Conservation (phyloP, 1,284 basidiomycete species). For the Tranzscheliella williamsii region DNA sequence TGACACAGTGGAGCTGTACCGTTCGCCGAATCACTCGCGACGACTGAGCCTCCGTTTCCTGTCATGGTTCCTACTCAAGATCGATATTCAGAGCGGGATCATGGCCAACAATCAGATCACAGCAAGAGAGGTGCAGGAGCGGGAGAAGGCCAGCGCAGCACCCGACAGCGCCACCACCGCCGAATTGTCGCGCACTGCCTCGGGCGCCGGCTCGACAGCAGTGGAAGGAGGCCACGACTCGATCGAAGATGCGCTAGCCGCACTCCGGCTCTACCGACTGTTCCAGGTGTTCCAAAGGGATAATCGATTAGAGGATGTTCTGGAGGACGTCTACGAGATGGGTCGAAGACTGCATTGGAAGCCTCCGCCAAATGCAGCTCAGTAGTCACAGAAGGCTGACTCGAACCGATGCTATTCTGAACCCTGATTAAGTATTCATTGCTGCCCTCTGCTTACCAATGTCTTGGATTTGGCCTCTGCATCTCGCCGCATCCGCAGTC, state of each 20-base stretch:
- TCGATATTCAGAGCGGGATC: constrained; percentile 83
- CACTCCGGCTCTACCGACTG: constrained; percentile 81
- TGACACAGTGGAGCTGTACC: constrained; percentile 95
- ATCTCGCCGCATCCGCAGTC: too few relatives aligned
- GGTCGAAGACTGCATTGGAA: constrained; percentile 61
- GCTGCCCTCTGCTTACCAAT: not conserved
- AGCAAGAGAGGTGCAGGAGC: constrained; percentile 1
- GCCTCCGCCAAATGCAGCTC: constrained; percentile 29
- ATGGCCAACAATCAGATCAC: constrained; percentile 32
- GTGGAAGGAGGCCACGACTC: constrained; percentile 75
- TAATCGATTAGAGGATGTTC: constrained; percentile 79
- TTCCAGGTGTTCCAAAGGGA: constrained; percentile 78
- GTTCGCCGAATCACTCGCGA: constrained; percentile 76
- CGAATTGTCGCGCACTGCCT: constrained; percentile 2
- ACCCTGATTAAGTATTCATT: too few relatives aligned
- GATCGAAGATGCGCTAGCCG: constrained; percentile 85
- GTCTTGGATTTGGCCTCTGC: too few relatives aligned
- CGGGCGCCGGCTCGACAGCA: constrained; percentile 16
- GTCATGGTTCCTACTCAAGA: constrained; percentile 85
- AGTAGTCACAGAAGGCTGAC: not conserved
- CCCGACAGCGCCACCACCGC: not conserved
- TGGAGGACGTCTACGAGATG: constrained; percentile 72
- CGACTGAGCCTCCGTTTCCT: constrained; percentile 91
- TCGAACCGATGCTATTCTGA: not conserved
- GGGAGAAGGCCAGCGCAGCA: constrained; percentile 47